Evolutionary conservation across 2,329 filamentous ascomycete species (phyloP).

Genomic region (Helotiales sp.): DNA sequence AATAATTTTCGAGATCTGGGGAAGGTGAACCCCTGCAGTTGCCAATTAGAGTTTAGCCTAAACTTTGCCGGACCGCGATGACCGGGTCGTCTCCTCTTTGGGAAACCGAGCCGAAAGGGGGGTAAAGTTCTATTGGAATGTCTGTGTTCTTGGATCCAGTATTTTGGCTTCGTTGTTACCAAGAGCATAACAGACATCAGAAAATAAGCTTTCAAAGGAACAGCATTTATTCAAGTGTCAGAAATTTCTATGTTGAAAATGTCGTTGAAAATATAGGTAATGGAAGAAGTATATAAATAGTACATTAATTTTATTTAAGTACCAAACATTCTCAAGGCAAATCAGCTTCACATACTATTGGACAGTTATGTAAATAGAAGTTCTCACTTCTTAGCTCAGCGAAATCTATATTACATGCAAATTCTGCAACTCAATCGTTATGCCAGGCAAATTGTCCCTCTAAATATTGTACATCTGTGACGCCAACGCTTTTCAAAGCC

Average conservation of each 20-base stretch:
- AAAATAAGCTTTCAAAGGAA: neutral
- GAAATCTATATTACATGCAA: neutral
- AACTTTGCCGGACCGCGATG: conserved; percentile 9
- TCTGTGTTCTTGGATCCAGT: neutral
- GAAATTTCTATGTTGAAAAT: neutral
- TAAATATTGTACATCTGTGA: neutral
- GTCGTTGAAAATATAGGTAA: neutral
- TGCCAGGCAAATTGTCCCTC: neutral
- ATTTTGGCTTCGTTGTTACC: neutral
- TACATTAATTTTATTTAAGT: too few species aligned
- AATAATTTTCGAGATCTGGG: conserved; percentile 24
- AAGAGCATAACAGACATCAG: neutral
- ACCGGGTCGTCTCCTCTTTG: conserved; percentile 10
- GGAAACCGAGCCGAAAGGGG: neutral
- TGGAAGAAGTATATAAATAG: too few species aligned
- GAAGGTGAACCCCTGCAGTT: conserved; percentile 25
- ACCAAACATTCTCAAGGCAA: neutral
- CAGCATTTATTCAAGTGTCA: neutral
- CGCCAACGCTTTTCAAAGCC: neutral
- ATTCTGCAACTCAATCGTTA: neutral
- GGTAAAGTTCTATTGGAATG: neutral
- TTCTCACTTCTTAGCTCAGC: neutral
- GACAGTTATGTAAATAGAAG: too few species aligned
- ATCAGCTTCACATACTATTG: too few species aligned
- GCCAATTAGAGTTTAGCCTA: conserved; percentile 15